These are phyloP conservation scores for Dimocarpus longan DNA, from an alignment of 345 rosid genomes.

Conservation along the genomic window DNA sequence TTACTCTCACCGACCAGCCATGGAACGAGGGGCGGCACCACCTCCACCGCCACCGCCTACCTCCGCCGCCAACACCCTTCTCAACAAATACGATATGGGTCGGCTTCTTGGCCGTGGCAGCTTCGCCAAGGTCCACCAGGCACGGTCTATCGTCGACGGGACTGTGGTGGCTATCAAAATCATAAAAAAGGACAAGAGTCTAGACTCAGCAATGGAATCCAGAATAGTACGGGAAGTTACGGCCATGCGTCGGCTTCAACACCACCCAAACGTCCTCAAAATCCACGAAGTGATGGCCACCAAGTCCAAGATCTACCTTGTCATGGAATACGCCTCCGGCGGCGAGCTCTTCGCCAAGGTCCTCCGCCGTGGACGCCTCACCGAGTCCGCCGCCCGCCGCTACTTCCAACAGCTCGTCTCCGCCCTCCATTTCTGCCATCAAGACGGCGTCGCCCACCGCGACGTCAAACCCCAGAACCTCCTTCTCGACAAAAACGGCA, in stretches of 20 bases:
- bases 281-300: slow-evolving; percentile 93
- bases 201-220: slow-evolving; percentile 56
- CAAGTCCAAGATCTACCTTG: slow-evolving; percentile 71
- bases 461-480: slow-evolving; percentile 89
- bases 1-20: slow-evolving; percentile 12
- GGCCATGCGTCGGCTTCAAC: slow-evolving; percentile 78
- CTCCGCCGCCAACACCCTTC: slow-evolving; percentile 33
- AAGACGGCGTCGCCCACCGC: slow-evolving; percentile 83
- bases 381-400: slow-evolving; percentile 57
- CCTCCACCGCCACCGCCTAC: not conserved
- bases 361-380: slow-evolving; percentile 46
- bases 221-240: slow-evolving; percentile 68
- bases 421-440: slow-evolving; percentile 79
- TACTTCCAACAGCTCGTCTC: slow-evolving; percentile 78
- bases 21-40: slow-evolving; percentile 22
- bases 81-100: slow-evolving; percentile 67
- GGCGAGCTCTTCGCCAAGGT: slow-evolving; percentile 67
- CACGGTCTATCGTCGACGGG: slow-evolving; percentile 47
- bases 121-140: slow-evolving; percentile 71
- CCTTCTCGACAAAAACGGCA: slow-evolving; percentile 63
- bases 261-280: slow-evolving; percentile 75
- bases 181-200: slow-evolving; percentile 56
- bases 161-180: slow-evolving; percentile 63
- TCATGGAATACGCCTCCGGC: slow-evolving; percentile 78
- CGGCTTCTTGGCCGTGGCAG: slow-evolving; percentile 68